Evolutionary conservation across 306 rosid species (phyloP).

Genomic region (Fagus sylvatica): DNA sequence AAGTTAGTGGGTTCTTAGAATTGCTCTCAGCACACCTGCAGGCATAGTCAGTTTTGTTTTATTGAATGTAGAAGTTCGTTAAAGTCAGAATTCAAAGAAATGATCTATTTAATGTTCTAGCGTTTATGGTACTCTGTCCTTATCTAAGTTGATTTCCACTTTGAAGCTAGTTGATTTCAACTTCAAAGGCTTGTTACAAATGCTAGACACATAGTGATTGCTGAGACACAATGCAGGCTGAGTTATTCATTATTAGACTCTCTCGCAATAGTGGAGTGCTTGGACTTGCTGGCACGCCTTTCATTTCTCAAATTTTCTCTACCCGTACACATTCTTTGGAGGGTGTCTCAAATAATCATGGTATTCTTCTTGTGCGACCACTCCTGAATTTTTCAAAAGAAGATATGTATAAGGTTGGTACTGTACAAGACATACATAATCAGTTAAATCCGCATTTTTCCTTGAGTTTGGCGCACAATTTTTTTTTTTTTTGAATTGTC

Average conservation of each 20-base stretch:
- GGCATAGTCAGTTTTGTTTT: slow-evolving; percentile 2
- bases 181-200: slow-evolving; percentile 35
- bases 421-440: not conserved
- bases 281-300: slow-evolving; percentile 98
- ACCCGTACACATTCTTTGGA: slow-evolving; percentile 31
- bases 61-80: not conserved
- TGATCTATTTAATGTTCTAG: slow-evolving; percentile 16
- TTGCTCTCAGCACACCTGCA: slow-evolving; percentile 20
- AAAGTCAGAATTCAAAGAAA: slow-evolving; percentile 15
- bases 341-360: slow-evolving; percentile 39
- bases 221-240: slow-evolving; percentile 85
- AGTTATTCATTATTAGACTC: slow-evolving; percentile 87
- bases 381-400: slow-evolving; percentile 79
- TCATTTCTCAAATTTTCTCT: slow-evolving; percentile 77
- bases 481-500: slow-evolving; percentile 1
- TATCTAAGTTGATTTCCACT: slow-evolving; percentile 27
- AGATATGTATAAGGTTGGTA: slow-evolving; percentile 80
- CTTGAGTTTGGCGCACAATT: slow-evolving; percentile 1
- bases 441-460: slow-evolving; percentile 2
- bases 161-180: slow-evolving; percentile 34
- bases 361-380: slow-evolving; percentile 83
- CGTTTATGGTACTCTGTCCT: slow-evolving; percentile 17
- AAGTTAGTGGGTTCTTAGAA: not conserved
- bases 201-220: slow-evolving; percentile 52
- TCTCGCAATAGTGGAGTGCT: slow-evolving; percentile 89